Evolutionary conservation across 352 stramenopile genomes (phyloP).

Genomic region (Pythium angustatum): DNA sequence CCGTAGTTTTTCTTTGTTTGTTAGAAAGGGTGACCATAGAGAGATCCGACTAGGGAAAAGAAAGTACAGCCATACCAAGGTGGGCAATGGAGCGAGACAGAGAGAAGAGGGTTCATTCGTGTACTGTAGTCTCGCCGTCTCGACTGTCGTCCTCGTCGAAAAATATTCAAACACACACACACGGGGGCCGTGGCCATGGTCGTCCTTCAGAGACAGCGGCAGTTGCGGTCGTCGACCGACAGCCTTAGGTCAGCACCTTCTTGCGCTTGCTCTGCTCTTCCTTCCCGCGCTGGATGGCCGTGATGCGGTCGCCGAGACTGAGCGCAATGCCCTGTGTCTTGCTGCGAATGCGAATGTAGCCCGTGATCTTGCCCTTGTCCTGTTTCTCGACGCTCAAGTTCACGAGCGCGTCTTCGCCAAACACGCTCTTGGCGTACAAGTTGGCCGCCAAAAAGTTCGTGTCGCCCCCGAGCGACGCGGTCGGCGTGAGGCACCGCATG

Average conservation of each 20-base stretch:
- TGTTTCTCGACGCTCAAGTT: conserved; percentile 99
- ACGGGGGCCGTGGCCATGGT: neutral
- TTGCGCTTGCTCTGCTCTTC: conserved; percentile 86
- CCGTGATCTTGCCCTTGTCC: conserved; percentile 96
- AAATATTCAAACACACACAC: conserved; percentile 26
- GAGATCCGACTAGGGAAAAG: neutral
- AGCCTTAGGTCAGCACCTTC: conserved; percentile 63
- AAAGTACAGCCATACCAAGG: neutral
- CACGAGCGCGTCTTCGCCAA: conserved; percentile 98
- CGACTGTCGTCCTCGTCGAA: neutral
- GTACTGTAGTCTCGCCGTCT: neutral
- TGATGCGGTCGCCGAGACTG: conserved; percentile 98
- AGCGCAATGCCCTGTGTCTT: conserved; percentile 99
- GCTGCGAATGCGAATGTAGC: conserved; percentile 99
- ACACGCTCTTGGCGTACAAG: conserved; percentile 91
- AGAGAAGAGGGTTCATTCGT: neutral
- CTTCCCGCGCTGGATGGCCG: conserved; percentile 92
- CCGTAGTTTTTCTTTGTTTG: no score
- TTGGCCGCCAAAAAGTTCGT: conserved; percentile 95
- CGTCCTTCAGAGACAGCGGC: neutral
- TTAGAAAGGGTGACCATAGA: neutral
- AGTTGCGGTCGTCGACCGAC: neutral
- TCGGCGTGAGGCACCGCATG: conserved; percentile 99
- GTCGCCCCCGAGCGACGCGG: conserved; percentile 82
- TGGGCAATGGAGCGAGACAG: neutral